These are phyloP conservation scores for Fusarium graminum DNA, from an alignment of 2,329 filamentous ascomycete species.

Conservation along the genomic window DNA sequence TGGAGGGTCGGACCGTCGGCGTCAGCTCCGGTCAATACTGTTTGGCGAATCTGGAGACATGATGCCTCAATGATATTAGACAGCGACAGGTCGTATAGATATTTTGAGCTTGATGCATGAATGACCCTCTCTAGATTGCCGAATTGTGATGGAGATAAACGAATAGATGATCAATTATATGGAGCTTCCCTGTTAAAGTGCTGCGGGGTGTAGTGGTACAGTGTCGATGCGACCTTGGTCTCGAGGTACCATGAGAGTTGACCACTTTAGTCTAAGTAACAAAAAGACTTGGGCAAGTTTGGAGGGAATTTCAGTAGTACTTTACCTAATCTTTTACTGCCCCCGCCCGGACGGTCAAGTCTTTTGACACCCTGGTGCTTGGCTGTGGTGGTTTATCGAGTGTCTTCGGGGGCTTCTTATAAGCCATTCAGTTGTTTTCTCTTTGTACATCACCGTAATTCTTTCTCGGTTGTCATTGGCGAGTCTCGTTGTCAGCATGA, in stretches of 20 bases:
- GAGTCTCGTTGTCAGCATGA: neutral
- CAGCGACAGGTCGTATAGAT: neutral
- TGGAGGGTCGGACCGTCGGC: neutral
- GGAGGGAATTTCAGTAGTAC: no score
- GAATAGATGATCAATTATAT: neutral
- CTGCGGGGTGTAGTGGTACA: neutral
- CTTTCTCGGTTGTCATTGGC: neutral
- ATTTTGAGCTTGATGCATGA: neutral
- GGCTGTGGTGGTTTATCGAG: neutral
- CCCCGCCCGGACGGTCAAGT: no score
- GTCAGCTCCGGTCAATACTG: neutral
- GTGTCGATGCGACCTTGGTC: neutral
- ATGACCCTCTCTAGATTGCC: neutral
- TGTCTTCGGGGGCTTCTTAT: neutral
- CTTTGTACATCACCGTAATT: no score
- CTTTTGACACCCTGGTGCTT: no score
- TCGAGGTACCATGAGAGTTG: no score
- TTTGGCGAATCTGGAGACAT: neutral
- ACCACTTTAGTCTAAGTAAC: no score
- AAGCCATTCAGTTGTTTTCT: neutral
- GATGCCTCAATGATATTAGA: neutral
- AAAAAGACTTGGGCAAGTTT: no score
- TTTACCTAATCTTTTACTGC: no score
- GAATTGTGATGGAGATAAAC: neutral
- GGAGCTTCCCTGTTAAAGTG: neutral